A percentile compares a stretch with the other conserved stretches of the same genome.
Evolutionary conservation across 1,284 basidiomycete species (phyloP).

Genomic region (Wolfiporia cocos): DNA sequence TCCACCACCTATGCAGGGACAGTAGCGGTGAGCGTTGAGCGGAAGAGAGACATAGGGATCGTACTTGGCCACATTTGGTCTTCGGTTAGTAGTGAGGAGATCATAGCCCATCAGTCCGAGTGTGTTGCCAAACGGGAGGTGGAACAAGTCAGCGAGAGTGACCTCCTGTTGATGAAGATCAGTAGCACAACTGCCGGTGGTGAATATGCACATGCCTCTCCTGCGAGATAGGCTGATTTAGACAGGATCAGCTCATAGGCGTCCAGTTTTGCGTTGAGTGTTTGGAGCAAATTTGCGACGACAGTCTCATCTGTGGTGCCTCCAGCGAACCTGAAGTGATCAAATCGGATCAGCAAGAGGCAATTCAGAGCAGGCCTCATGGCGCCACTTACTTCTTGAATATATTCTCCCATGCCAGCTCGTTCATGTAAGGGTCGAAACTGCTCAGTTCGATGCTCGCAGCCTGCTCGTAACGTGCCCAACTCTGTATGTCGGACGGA

Average conservation of each 20-base stretch:
- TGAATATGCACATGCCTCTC: constrained; percentile 35
- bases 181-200: no score
- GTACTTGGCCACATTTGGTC: constrained; percentile 22
- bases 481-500: constrained; percentile 24
- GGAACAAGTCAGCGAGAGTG: constrained; percentile 46
- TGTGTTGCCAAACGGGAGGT: constrained; percentile 37
- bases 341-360: neutral
- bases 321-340: neutral
- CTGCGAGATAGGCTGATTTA: constrained; percentile 41
- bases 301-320: constrained; percentile 10
- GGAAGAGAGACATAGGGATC: neutral
- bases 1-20: constrained; percentile 27
- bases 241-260: constrained; percentile 40
- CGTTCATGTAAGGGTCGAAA: constrained; percentile 39
- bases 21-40: neutral
- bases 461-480: constrained; percentile 48
- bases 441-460: constrained; percentile 43
- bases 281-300: constrained; percentile 8
- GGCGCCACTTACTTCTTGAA: constrained; percentile 28
- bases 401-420: constrained; percentile 36
- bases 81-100: constrained; percentile 11
- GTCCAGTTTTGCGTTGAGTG: constrained; percentile 32
- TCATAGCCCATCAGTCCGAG: constrained; percentile 12
- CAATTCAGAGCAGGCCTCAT: neutral
- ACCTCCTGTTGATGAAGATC: constrained; percentile 23